Evolutionary conservation across 2,329 filamentous ascomycete species (phyloP).

Genomic region (Hypoxylon sp.): DNA sequence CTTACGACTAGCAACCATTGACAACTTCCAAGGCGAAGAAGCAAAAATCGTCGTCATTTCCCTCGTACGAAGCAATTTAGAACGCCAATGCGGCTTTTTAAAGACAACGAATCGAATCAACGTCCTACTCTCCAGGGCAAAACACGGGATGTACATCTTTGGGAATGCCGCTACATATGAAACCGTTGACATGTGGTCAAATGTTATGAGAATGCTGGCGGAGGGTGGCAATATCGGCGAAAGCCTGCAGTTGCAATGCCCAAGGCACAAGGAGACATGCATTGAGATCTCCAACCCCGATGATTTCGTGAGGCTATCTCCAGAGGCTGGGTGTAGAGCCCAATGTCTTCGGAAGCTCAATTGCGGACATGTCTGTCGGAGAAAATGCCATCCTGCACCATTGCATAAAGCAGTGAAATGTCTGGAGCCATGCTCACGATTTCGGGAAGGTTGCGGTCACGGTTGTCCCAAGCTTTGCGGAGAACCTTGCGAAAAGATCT

Average conservation of each 20-base stretch:
- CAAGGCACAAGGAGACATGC: conserved; percentile 62
- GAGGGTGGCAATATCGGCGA: conserved; percentile 56
- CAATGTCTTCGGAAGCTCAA: conserved; percentile 58
- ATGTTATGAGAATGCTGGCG: conserved; percentile 63
- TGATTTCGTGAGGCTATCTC: conserved; percentile 63
- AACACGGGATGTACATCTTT: conserved; percentile 76
- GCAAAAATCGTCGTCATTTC: conserved; percentile 75
- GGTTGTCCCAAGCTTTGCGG: conserved; percentile 54
- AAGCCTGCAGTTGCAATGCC: conserved; percentile 59
- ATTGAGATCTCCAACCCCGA: conserved; percentile 63
- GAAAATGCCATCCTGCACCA: conserved; percentile 56
- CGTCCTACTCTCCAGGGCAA: conserved; percentile 71
- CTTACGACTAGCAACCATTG: conserved; percentile 69
- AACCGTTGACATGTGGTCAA: conserved; percentile 68
- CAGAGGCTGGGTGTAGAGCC: conserved; percentile 68
- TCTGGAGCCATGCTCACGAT: conserved; percentile 53
- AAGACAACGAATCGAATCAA: conserved; percentile 73
- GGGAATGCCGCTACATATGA: conserved; percentile 68
- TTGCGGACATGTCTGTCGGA: conserved; percentile 58
- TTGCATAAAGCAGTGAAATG: conserved; percentile 58
- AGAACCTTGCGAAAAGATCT: conserved; percentile 52
- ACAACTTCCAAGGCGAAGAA: conserved; percentile 83
- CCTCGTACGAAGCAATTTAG: conserved; percentile 72
- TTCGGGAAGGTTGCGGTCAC: conserved; percentile 54
- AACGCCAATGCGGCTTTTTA: conserved; percentile 70